Percentiles rank a stretch among this genome's conserved stretches.
Evolutionary conservation across 202 grass and related monocot genomes (phyloP).

Genomic region (Cymbopogon flexuosus): DNA sequence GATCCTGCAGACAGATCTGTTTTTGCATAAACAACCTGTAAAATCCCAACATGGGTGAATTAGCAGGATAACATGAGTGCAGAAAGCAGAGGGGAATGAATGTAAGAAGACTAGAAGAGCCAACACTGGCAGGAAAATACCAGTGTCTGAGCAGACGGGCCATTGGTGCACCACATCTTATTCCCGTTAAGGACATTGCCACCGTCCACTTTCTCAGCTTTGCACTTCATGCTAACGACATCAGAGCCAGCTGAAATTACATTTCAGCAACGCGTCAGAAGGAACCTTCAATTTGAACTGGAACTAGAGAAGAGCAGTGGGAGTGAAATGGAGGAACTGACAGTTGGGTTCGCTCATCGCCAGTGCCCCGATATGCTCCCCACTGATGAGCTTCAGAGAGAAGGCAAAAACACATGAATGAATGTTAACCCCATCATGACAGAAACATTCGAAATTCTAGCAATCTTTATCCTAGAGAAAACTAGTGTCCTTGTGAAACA

Average conservation of each 20-base stretch:
- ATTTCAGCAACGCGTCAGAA: not conserved
- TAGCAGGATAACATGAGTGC: no score
- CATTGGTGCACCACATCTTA: slow-evolving; percentile 99
- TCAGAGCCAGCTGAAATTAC: slow-evolving; percentile 79
- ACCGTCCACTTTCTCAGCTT: slow-evolving; percentile 84
- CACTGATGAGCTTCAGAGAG: slow-evolving; percentile 75
- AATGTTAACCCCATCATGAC: not conserved
- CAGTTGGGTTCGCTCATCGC: slow-evolving; percentile 96
- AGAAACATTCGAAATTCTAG: not conserved
- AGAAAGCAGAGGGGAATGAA: not conserved
- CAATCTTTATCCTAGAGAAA: not conserved
- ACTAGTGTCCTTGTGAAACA: not conserved
- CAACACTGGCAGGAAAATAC: slow-evolving; percentile 23
- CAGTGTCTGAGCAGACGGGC: slow-evolving; percentile 84
- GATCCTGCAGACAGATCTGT: slow-evolving; percentile 74
- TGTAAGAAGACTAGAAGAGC: not conserved
- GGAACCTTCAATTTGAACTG: not conserved
- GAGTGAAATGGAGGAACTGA: slow-evolving; percentile 29
- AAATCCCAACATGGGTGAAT: slow-evolving; percentile 21
- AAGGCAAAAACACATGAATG: slow-evolving; percentile 23
- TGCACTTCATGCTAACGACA: slow-evolving; percentile 98
- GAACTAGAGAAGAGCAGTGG: not conserved
- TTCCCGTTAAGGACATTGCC: slow-evolving; percentile 84
- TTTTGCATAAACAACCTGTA: slow-evolving; percentile 96
- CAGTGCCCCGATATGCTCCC: slow-evolving; percentile 83